Conservation (phyloP, 306 rosid species). For the Delonix regia region DNA sequence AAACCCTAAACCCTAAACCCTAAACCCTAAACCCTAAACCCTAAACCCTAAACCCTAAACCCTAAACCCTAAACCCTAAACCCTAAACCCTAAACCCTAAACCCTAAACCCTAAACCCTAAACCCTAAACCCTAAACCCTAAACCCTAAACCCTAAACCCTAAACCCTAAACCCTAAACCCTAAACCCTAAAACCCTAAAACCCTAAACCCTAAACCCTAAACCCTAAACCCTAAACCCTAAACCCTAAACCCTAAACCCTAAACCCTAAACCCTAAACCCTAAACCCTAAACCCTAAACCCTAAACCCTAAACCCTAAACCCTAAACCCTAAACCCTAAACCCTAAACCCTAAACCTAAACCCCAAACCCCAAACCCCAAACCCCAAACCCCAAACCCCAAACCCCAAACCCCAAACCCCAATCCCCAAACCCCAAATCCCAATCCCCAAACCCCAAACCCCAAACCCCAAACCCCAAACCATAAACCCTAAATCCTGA, state of each 20-base stretch:
- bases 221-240: too few species aligned
- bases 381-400: too few species aligned
- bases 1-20: conserved; percentile 27
- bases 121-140: conserved; percentile 31
- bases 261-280: conserved; percentile 20
- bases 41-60: conserved; percentile 22
- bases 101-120: conserved; percentile 12
- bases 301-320: neutral
- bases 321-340: neutral
- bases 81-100: conserved; percentile 17
- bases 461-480: too few species aligned
- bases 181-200: neutral
- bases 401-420: too few species aligned
- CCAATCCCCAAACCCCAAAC: too few species aligned
- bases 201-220: neutral
- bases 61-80: too few species aligned
- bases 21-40: conserved; percentile 19
- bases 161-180: conserved; percentile 26
- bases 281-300: conserved; percentile 3
- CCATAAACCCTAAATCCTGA: neutral
- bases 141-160: conserved; percentile 18
- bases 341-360: conserved; percentile 1
- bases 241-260: conserved; percentile 24
- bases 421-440: too few species aligned
- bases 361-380: neutral